Base-by-base conservation (phyloP, 164 flowering plant genomes). In the Kingdonia uniflora region DNA sequence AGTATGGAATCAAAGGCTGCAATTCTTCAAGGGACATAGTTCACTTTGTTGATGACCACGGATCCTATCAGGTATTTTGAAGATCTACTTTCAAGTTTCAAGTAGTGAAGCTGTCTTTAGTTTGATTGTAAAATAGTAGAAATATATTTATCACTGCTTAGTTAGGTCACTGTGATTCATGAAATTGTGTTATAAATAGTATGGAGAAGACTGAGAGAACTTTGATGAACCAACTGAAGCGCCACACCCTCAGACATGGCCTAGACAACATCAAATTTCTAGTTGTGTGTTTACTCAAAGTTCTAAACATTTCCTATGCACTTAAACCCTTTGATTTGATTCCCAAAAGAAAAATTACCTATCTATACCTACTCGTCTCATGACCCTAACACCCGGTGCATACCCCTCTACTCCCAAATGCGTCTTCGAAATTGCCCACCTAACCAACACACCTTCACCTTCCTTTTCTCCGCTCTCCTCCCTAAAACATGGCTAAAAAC, bases 301-400 rank as follows among this genome's bases (percentile, higher is more conserved):
- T 78, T 49, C 86, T 80, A 1, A 59, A 76, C 65, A 23, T 82
- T 21, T 38, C 69, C 0, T 79, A 82, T 54, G 96, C 94, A 19
- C 81, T 68, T 52, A 52, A 61, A 6, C 67, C 84, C 67, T 76
- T 87, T 66, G 74, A 81, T 57, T 71, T 23, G 50, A 71, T 59
- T 66, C 80, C 84, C 12, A 15, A 74, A 3, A 29, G 35, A 13
- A 87, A 80, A 61, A 55, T 64, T 19, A 43, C 73, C 35, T 84
- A 85, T 90, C 24, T 80, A 80, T 59, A 79, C 85, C 48, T 82
- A 77, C 55, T 63, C 74, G 37, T 69, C 68, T 14, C 69, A 65
- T 48, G 81, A 77, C 54, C 80, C 70, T 46, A 59, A 52, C 43
- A 56, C 46, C 44, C 76, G 62, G 52, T 80, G 83, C 66, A 25